Conservation (phyloP, 2,329 filamentous ascomycete species). For the Myriosclerotinia curreyana region DNA sequence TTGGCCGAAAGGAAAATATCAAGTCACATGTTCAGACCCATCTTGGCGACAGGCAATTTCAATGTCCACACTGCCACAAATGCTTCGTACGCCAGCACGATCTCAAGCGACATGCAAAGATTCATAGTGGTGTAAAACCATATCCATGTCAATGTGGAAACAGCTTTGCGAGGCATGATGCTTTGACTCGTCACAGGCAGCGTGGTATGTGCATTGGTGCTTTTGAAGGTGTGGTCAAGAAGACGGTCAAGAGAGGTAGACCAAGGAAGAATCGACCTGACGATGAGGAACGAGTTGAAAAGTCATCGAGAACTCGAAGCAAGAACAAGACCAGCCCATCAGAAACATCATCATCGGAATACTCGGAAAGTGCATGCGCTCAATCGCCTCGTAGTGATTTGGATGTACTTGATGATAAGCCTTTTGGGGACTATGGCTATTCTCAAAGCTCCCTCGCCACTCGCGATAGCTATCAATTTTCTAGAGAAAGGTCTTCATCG, state of each 20-base stretch:
- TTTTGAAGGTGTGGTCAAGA: constrained; percentile 74
- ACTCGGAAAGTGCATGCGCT: constrained; percentile 54
- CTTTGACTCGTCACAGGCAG: constrained; percentile 88
- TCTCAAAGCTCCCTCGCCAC: constrained; percentile 37
- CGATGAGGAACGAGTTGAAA: constrained; percentile 49
- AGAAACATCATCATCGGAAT: constrained; percentile 52
- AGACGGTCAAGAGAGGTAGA: constrained; percentile 63
- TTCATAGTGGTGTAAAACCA: constrained; percentile 92
- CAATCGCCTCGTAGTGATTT: constrained; percentile 53
- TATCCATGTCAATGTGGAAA: constrained; percentile 94
- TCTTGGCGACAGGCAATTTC: constrained; percentile 91
- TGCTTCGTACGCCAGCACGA: constrained; percentile 97
- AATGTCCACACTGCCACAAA: constrained; percentile 89
- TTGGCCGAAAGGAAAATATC: constrained; percentile 98
- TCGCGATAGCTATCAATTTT: constrained; percentile 42
- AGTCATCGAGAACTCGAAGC: constrained; percentile 53
- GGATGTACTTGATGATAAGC: constrained; percentile 42
- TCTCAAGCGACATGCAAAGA: constrained; percentile 94
- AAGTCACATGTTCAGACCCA: constrained; percentile 98
- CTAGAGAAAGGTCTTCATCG: constrained; percentile 31
- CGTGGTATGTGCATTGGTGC: constrained; percentile 95
- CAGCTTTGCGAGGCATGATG: constrained; percentile 92
- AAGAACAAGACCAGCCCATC: constrained; percentile 49
- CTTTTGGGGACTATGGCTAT: constrained; percentile 42
- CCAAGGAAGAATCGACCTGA: constrained; percentile 61